Conservation (phyloP, 2,329 filamentous ascomycete species). For the Aspergillus quadricinctus region DNA sequence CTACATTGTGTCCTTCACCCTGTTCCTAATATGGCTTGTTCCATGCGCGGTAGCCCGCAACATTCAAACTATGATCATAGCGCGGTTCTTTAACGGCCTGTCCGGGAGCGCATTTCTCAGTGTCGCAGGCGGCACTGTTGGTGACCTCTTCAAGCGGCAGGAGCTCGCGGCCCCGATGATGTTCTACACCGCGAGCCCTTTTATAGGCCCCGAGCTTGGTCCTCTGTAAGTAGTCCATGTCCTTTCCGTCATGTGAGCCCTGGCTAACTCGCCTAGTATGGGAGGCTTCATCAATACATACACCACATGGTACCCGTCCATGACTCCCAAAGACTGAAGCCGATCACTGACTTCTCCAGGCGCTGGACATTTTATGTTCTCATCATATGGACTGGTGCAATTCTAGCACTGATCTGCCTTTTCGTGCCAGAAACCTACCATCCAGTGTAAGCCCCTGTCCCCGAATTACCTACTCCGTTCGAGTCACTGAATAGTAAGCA, state of each 20-base stretch:
- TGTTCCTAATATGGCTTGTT: slow-evolving; percentile 76
- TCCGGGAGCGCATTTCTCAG: slow-evolving; percentile 52
- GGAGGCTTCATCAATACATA: slow-evolving; percentile 82
- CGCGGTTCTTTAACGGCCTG: slow-evolving; percentile 62
- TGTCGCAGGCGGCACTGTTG: slow-evolving; percentile 80
- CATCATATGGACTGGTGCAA: slow-evolving; percentile 68
- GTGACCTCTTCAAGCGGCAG: slow-evolving; percentile 67
- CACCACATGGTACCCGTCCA: slow-evolving; percentile 52
- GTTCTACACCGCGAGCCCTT: slow-evolving; percentile 65
- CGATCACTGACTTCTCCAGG: slow-evolving; percentile 29
- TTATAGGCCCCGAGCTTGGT: slow-evolving; percentile 53
- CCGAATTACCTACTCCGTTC: slow-evolving; percentile 43
- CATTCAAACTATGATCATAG: slow-evolving; percentile 72
- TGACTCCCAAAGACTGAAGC: slow-evolving; percentile 1
- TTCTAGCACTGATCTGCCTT: slow-evolving; percentile 61
- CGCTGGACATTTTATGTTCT: slow-evolving; percentile 81
- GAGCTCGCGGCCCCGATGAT: slow-evolving; percentile 79
- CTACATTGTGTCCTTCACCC: slow-evolving; percentile 68
- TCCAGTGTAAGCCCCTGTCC: slow-evolving; percentile 39
- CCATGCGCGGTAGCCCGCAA: slow-evolving; percentile 78
- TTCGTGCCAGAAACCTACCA: slow-evolving; percentile 86
- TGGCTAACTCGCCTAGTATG: slow-evolving; percentile 20
- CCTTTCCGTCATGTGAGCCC: no score
- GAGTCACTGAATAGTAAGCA: slow-evolving; percentile 4
- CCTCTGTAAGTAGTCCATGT: slow-evolving; percentile 38